phyloP scores from a whole-genome alignment of 2,329 filamentous ascomycete species.

The Cryphonectria naterciae region DNA sequence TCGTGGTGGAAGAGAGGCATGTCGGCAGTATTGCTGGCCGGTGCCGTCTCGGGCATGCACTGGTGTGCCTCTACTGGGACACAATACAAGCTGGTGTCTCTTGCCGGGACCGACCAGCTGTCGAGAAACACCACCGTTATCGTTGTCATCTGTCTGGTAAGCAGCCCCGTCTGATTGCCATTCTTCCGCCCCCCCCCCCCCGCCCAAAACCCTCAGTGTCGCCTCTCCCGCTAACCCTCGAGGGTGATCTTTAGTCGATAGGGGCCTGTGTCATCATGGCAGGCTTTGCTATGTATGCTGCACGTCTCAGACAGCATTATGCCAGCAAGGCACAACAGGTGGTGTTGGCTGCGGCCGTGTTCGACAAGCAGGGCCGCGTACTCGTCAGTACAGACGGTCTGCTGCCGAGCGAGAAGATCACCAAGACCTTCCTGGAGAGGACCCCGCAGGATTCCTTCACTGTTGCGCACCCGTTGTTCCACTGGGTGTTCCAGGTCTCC shows the following conservation, averaged over 20 bases:
- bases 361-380: conserved; percentile 68
- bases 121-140: conserved; percentile 71
- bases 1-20: conserved; percentile 74
- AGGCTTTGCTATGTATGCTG: conserved; percentile 57
- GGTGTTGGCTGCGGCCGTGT: conserved; percentile 63
- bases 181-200: neutral
- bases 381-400: conserved; percentile 72
- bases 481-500: conserved; percentile 85
- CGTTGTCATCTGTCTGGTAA: conserved; percentile 72
- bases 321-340: conserved; percentile 66
- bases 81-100: conserved; percentile 60
- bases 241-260: conserved; percentile 55
- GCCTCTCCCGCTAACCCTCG: neutral
- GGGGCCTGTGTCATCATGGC: conserved; percentile 64
- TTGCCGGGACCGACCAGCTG: conserved; percentile 48
- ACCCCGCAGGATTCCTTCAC: conserved; percentile 70
- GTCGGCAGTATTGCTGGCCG: conserved; percentile 70
- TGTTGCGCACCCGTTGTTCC: conserved; percentile 76
- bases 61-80: conserved; percentile 80
- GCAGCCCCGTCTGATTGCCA: conserved; percentile 34
- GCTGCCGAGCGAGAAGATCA: conserved; percentile 76
- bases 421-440: conserved; percentile 73
- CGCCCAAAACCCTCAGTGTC: neutral
- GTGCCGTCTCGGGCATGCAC: conserved; percentile 84
- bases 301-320: conserved; percentile 55